Evolutionary conservation across 768 basidiomycete genomes (phyloP), one percentile per base, ranked within the genome.

Genomic region (Lactarius vividus): DNA sequence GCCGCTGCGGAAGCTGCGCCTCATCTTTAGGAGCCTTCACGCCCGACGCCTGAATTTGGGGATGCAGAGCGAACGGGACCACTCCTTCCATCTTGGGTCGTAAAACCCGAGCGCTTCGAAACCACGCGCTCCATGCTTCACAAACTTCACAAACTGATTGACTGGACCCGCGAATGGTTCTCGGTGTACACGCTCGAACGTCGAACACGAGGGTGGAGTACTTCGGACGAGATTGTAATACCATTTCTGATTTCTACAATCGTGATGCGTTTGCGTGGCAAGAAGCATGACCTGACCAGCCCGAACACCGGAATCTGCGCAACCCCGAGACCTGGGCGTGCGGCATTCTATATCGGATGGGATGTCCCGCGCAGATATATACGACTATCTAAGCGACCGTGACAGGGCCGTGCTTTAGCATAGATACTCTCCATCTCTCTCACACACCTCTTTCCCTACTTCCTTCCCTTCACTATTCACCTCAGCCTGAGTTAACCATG

Each of bases 61-160:
- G 52, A 40, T 6, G 37, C 55, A 23, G 55, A 35, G 29, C 37
- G 55, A 55, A 52, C 55, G 44, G 49, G 59, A 37, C 44, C 44
- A 57, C 52, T 16, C 60, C 31, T 66, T 66, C 65, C 55, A 66
- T 62, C 6, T 66, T 33, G 26, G 54, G 35, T 46, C 28, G 29
- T 29, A 44, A 5, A 54, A 64, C 11, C 10, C 53, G 20, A 29
- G 49, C 9, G 33, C 64, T 46, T 61, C 53, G 4, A 29, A 42
- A 31, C 42, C 61, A 63, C 35, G 59, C 54, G 59, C 42, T 31
- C 44, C 15, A 37, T 20, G 33, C 26, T 53, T 26, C 46, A 49
- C 46, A 26, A 15, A 2, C 26, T 53, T 44, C 15, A 42, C 58
- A 53, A 26, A 29, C 39, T 56, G 35, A 29, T 26, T 60, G 59